Evolutionary conservation across 1,284 basidiomycete species (phyloP).

Genomic region (Uromyces viciae-fabae): DNA sequence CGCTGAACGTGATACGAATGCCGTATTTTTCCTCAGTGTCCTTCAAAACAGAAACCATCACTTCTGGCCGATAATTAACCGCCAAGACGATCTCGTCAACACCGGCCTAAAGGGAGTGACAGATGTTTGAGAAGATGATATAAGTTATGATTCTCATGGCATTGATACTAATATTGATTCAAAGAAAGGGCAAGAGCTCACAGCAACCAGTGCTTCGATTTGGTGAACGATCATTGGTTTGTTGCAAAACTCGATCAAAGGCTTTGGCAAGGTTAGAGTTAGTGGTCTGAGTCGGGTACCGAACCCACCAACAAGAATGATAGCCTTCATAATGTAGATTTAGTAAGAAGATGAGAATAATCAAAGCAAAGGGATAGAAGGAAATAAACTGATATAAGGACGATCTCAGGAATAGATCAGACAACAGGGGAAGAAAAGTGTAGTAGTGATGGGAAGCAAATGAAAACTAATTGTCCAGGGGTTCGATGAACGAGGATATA

Average conservation of each 20-base stretch:
- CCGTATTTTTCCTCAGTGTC: constrained; percentile 61
- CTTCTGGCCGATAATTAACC: constrained; percentile 61
- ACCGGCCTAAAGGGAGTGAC: constrained; percentile 56
- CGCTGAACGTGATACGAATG: constrained; percentile 54
- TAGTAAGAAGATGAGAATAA: not conserved
- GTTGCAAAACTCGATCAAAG: constrained; percentile 60
- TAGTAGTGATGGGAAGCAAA: no score
- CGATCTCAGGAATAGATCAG: no score
- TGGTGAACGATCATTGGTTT: constrained; percentile 60
- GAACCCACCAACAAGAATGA: constrained; percentile 54
- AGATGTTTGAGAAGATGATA: no score
- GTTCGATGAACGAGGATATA: no score
- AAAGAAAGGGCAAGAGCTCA: constrained; percentile 47
- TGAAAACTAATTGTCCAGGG: no score
- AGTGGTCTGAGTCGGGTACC: constrained; percentile 60
- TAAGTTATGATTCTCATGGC: no score
- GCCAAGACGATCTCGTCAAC: constrained; percentile 61
- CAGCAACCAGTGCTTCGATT: constrained; percentile 61
- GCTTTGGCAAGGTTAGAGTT: constrained; percentile 60
- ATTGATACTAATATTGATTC: no score
- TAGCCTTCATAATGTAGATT: constrained; percentile 41
- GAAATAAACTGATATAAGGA: no score
- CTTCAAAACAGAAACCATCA: constrained; percentile 61
- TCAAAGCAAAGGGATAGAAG: not conserved
- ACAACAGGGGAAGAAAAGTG: no score